phyloP scores from a whole-genome alignment of 306 rosid genomes.

The Leucaena leucocephala region DNA sequence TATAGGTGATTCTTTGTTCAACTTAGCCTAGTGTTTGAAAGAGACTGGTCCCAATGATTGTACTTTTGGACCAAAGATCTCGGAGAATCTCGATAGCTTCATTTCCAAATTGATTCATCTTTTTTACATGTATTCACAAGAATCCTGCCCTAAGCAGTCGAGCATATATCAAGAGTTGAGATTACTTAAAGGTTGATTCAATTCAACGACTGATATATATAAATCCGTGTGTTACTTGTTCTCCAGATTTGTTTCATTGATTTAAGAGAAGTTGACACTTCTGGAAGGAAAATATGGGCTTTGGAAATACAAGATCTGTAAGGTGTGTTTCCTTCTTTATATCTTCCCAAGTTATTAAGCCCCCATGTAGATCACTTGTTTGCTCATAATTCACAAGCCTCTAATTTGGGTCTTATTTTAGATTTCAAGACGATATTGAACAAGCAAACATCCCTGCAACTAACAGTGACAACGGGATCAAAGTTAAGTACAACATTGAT shows the following conservation, averaged over 20 bases:
- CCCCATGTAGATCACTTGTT: constrained; percentile 68
- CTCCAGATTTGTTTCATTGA: constrained; percentile 33
- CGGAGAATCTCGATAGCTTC: constrained; percentile 47
- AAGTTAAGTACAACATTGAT: constrained; percentile 55
- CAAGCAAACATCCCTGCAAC: constrained; percentile 21
- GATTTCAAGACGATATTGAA: constrained; percentile 54
- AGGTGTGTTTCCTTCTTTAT: constrained; percentile 50
- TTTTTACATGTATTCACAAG: constrained; percentile 44
- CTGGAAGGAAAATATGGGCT: constrained; percentile 57
- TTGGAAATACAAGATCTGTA: constrained; percentile 62
- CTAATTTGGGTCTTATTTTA: constrained; percentile 30
- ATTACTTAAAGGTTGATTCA: constrained; percentile 10
- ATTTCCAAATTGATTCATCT: constrained; percentile 36
- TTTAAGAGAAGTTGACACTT: constrained; percentile 38
- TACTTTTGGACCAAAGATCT: constrained; percentile 36
- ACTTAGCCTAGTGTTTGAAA: constrained; percentile 9
- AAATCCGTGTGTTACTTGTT: constrained; percentile 32
- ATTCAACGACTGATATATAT: constrained; percentile 45
- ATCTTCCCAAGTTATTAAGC: constrained; percentile 25
- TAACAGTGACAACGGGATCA: constrained; percentile 28
- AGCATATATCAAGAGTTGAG: constrained; percentile 9
- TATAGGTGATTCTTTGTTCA: constrained; percentile 8
- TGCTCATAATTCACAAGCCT: constrained; percentile 55
- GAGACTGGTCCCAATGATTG: constrained; percentile 39
- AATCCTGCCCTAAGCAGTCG: constrained; percentile 39